Evolutionary conservation across 495 filamentous ascomycete genomes (phyloP), one percentile per base, ranked within the genome.

Genomic region (Penicillium soppii): DNA sequence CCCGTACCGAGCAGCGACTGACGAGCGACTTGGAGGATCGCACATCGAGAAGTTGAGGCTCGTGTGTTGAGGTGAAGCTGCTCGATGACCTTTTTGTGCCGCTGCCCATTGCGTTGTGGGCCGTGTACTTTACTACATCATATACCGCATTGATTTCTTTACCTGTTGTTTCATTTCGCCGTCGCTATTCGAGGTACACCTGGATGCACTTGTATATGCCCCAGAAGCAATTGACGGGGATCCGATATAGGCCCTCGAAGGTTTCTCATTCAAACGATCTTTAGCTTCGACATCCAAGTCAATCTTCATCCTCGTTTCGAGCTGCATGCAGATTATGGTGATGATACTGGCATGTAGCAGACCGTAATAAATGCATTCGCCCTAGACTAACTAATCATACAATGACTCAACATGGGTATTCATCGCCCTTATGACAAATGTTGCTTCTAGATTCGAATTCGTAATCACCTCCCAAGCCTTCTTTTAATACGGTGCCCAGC

Each of bases 401-500:
- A 32, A 30, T 26, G 26, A 21, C 37, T 42, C 12, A 8, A 36
- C 42, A 22, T 30, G 52, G 53, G 49, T 56, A 55, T 61, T 19
- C 26, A 43, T 30, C 15, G 37, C 35, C 46, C 36, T 39, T 26
- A 16, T 36, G 25, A 32, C 16, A 49, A 5, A 23, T 4, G 12
- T 41, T n/a, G 26, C 23, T 21, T 43, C 33, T 40, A 17, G 30
- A 27, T n/a, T 26, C 1, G 9, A 8, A 12, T 16, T 22, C 17
- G 35, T 20, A 7, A 13, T 30, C 19, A 9, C 13, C n/a, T 7
- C 45, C n/a, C 25, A 45, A 29, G 7, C 29, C 10, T 12, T 13
- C 29, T 27, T 15, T 57, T 44, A 75, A 59, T 77, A 77, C 7
- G 74, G 74, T 35, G 63, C 68, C 67, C 73, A 73, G 52, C 73